Conservation (phyloP, 805 yeast species). For the Yamadazyma phyllophila region DNA sequence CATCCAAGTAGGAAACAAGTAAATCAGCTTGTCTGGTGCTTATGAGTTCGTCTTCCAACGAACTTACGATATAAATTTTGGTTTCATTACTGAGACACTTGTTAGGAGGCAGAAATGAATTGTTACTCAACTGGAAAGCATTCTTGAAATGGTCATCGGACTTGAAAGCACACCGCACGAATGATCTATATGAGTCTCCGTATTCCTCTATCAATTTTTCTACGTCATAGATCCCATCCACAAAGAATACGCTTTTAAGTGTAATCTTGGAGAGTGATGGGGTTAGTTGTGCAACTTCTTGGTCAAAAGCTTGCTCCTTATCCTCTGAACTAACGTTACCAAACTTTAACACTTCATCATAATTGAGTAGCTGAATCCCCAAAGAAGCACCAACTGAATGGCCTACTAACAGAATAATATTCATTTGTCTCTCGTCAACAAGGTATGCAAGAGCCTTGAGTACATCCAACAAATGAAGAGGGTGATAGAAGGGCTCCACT, state of each 20-base stretch:
- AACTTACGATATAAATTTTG: constrained; percentile 50
- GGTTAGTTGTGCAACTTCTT: background rate
- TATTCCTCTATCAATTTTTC: constrained; percentile 54
- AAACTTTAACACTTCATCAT: constrained; percentile 16
- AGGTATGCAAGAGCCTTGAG: constrained; percentile 39
- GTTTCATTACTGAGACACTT: constrained; percentile 1
- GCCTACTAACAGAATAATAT: constrained; percentile 45
- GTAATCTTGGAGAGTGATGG: background rate
- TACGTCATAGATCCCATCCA: constrained; percentile 73
- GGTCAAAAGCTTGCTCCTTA: too few relatives aligned
- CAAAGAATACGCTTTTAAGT: constrained; percentile 4
- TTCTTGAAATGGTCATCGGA: constrained; percentile 17
- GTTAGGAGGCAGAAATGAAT: background rate
- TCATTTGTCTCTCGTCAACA: constrained; percentile 11
- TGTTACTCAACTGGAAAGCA: constrained; percentile 22
- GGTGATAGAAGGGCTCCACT: constrained; percentile 45
- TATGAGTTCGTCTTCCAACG: constrained; percentile 65
- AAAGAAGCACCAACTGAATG: constrained; percentile 83
- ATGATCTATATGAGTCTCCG: constrained; percentile 49
- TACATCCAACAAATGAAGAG: constrained; percentile 60
- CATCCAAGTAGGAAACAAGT: constrained; percentile 34
- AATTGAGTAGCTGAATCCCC: constrained; percentile 49
- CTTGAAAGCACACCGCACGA: constrained; percentile 59
- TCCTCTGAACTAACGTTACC: constrained; percentile 10
- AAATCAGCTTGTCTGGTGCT: constrained; percentile 47